Base-by-base conservation (phyloP, 306 rosid species). In the Fragaria iinumae region DNA sequence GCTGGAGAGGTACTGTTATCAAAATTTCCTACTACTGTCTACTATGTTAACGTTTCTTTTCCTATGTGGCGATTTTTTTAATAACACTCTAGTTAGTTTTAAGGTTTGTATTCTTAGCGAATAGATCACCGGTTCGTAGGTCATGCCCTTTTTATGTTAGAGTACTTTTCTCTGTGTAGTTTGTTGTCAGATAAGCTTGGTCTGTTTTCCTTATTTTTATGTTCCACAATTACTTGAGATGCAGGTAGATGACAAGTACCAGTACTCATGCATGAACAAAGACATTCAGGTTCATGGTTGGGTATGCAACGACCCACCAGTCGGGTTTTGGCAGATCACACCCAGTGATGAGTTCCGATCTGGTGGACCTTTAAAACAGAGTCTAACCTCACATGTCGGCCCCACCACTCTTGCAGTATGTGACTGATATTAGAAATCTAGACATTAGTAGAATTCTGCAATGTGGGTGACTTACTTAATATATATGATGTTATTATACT, bases 321-420 rank as follows among this genome's bases (percentile, higher is more conserved):
- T 80, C 0, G 98, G 97, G 67, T 95, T 95, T 79, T 92, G 98
- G 98, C 80, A 83, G 59, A 95, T 95, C 76, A 90, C 96, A 0
- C 96, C 98, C 10, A 92, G 87, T 76, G 89, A 89, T 72, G 98
- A 95, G 62, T 95, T 95, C 74, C 93, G 97, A 48, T 95, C 98
- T 4, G 99, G 96, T 78, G 99, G 99, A 62, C 97, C 97, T 41
- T 39, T 84, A 66, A 95, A 95, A 82, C 99, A 95, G 84, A 90
- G 85, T 83, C 81, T 95, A 59, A 92, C 97, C 21, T 95, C 99
- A n/a, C 99, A 95, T 32, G 99, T 90, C 0, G 97, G 97, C 36
- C 99, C 99, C 6, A 90, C 96, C 73, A 84, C 96, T 0, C 97
- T 95, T 36, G 91, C 97, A 1, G 99, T 95, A 84, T 79, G 96